Base-by-base conservation (phyloP, 495 filamentous ascomycete genomes). In the Aspergillus steynii region DNA sequence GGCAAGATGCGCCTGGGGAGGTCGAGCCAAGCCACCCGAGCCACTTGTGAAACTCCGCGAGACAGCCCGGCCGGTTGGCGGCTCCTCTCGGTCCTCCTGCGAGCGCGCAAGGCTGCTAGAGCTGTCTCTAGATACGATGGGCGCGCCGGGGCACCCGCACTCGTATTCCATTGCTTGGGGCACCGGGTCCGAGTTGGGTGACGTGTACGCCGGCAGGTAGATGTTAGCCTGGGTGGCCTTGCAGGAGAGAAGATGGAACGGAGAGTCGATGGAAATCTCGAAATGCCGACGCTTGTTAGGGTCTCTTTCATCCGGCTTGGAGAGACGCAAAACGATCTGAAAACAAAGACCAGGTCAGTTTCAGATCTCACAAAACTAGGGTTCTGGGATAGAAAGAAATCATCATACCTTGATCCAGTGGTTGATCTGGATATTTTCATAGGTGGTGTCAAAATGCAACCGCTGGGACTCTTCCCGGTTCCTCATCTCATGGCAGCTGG, bases 251-350 rank as follows among this genome's bases (percentile, higher is more conserved):
- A 97, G 90, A 63, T 96, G 93, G 71, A 98, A 96, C 8, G 95
- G 95, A 14, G 92, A 97, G 76, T 99, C 95, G 65, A 99, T 99
- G 60, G 95, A 97, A 64, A 99, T 99, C 71, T 99, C 95, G 61
- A 98, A 99, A 71, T 98, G 96, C 28, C 95, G 85, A 52, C 95
- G 86, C 56, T 93, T 95, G 5, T 80, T 78, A 0, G 95, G 86
- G 66, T 99, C 90, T 28, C 87, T 84, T 59, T 85, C 80, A 67
- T 99, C 95, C 4, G 89, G 77, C 65, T 92, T 93, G 26, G 93
- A 97, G 42, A 99, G 88, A 57, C 95, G 92, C 85, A 99, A 90
- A 55, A 99, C 92, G 67, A 99, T 95, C 95, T 99, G 62, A 10
- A 28, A 64, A 32, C 2, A 37, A 48, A 31, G 6, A 25, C 31